Evolutionary conservation across 2,329 filamentous ascomycete species (phyloP).

Genomic region (Leptosphaerulina australis): DNA sequence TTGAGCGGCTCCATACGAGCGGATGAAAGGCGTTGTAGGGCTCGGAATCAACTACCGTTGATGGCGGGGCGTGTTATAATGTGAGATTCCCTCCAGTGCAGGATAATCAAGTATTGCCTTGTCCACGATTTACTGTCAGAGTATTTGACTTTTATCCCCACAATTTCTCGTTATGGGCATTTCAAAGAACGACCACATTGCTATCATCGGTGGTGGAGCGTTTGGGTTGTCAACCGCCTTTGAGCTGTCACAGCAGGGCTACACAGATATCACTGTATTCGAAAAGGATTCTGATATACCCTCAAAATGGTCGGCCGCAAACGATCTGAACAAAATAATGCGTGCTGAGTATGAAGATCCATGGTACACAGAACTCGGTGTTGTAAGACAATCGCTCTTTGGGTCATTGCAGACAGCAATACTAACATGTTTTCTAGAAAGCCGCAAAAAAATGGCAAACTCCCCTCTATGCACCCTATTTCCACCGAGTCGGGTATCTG

Average conservation of each 20-base stretch:
- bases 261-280: slow-evolving; percentile 39
- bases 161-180: slow-evolving; percentile 21
- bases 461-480: slow-evolving; percentile 61
- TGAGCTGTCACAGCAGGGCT: slow-evolving; percentile 38
- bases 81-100: neutral
- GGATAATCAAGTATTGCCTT: neutral
- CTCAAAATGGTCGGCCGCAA: slow-evolving; percentile 60
- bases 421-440: slow-evolving; percentile 42
- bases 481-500: slow-evolving; percentile 59
- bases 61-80: slow-evolving; percentile 1
- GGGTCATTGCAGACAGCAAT: neutral
- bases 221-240: slow-evolving; percentile 42
- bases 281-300: slow-evolving; percentile 51
- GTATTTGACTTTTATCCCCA: neutral
- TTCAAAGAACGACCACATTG: slow-evolving; percentile 33
- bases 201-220: slow-evolving; percentile 39
- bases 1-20: slow-evolving; percentile 1
- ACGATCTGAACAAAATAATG: slow-evolving; percentile 68
- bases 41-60: slow-evolving; percentile 8
- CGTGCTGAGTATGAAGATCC: slow-evolving; percentile 64
- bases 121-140: neutral
- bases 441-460: slow-evolving; percentile 61
- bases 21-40: neutral
- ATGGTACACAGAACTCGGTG: slow-evolving; percentile 61
- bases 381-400: slow-evolving; percentile 46